Base-by-base conservation (phyloP, 73 alveolate species). In the Diophrys appendiculata region DNA sequence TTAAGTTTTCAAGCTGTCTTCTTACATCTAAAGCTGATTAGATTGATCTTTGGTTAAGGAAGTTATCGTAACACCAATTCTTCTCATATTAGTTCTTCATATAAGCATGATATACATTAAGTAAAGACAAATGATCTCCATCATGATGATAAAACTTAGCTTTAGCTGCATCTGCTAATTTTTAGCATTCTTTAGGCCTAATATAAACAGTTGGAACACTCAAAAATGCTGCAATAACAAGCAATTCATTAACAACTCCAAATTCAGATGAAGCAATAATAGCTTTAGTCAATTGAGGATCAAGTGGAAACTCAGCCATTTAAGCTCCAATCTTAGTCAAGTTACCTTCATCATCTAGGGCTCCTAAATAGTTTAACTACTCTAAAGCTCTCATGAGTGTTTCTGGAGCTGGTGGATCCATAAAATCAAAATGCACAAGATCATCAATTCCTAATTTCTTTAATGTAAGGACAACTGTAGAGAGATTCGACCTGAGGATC, bases 401-500 rank as follows among this genome's bases (percentile, higher is more conserved):
- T 75, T 98, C 99, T 0, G 99, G 99, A 24, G 99, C 99, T 0
- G 99, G 99, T 0, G 99, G 99, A 83, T 97, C 99, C 92, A 98
- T 91, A 76, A 95, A 98, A 78, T 97, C 99, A 73, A 97, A 98
- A 88, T 98, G 99, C 56, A 97, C 99, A 75, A 98, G 84, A 84
- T 98, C 99, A 28, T 96, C 93, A 30, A 89, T 93, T 31, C 97
- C 98, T 53, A 93, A 94, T 88, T 91, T 93, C 88, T 89, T 87
- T 25, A 95, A 88, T 65, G 92, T 86, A 31, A 98, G 93, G 73
- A 96, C 99, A 27, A 98, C 99, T 60, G 94, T 68, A 27, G 97
- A 85, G 22, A 98, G 89, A 87, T 97, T 97, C 28, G 99, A 91
- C 84, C 99, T 88, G 56, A 97, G 83, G 69, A 98, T 97, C 93